Conservation (phyloP, 2,329 filamentous ascomycete species). For the Paradendryphiella salina region DNA sequence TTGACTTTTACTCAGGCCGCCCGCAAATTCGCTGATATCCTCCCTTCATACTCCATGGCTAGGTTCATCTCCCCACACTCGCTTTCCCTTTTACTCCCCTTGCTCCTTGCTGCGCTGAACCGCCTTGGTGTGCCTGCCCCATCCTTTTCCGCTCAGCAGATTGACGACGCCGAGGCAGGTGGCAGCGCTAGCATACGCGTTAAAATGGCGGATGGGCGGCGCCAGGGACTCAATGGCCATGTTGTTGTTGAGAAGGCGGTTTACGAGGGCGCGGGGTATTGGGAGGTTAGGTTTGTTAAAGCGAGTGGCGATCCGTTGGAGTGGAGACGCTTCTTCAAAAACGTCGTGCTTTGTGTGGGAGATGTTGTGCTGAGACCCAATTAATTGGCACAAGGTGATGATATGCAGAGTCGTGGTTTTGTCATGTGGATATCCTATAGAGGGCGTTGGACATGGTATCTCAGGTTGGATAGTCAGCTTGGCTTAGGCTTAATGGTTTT, state of each 20-base stretch:
- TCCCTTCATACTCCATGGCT: conserved; percentile 83
- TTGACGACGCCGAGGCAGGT: conserved; percentile 46
- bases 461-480: not conserved
- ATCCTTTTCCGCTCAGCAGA: conserved; percentile 35
- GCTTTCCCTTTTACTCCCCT: conserved; percentile 72
- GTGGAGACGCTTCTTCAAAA: conserved; percentile 97
- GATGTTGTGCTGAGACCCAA: conserved; percentile 68
- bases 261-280: conserved; percentile 65
- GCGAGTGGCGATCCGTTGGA: conserved; percentile 93
- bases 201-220: conserved; percentile 71
- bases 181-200: conserved; percentile 69
- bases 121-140: conserved; percentile 79
- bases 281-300: conserved; percentile 88
- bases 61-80: conserved; percentile 89
- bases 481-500: not conserved
- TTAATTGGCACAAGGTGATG: conserved; percentile 9
- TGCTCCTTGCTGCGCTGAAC: conserved; percentile 79
- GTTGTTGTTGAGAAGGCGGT: conserved; percentile 73
- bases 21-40: conserved; percentile 84
- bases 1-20: conserved; percentile 87
- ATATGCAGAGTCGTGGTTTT: not conserved
- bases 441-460: not conserved
- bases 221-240: conserved; percentile 73
- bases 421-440: not conserved
- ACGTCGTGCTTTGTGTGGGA: conserved; percentile 83